Evolutionary conservation across 2,329 filamentous ascomycete species (phyloP).

Genomic region (Penicillium vulpinum): DNA sequence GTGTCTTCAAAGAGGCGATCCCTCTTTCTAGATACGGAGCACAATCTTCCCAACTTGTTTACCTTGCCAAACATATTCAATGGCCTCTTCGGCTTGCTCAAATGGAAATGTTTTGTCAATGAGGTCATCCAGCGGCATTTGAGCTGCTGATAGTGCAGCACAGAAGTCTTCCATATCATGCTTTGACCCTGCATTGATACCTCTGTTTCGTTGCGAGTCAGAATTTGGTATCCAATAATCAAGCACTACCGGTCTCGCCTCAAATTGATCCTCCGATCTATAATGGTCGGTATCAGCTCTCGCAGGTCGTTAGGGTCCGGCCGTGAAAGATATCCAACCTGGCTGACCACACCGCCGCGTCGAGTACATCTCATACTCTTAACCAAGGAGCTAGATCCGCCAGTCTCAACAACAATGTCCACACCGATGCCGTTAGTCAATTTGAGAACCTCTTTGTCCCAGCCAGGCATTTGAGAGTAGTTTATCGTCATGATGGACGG

Average conservation of each 20-base stretch:
- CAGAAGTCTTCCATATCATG: conserved; percentile 44
- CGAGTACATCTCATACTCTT: conserved; percentile 43
- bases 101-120: conserved; percentile 43
- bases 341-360: conserved; percentile 46
- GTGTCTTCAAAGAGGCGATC: neutral
- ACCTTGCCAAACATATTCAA: conserved; percentile 46
- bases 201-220: conserved; percentile 22
- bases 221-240: neutral
- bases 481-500: conserved; percentile 34
- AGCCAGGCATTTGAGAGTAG: conserved; percentile 30
- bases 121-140: conserved; percentile 35
- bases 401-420: conserved; percentile 43
- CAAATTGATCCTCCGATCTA: conserved; percentile 40
- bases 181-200: conserved; percentile 46
- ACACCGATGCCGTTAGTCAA: conserved; percentile 37
- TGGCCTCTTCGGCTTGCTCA: conserved; percentile 44
- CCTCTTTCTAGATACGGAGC: conserved; percentile 3
- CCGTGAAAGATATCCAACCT: conserved; percentile 46
- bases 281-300: conserved; percentile 40
- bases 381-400: conserved; percentile 41
- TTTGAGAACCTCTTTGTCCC: conserved; percentile 36
- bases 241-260: conserved; percentile 18
- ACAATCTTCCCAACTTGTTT: conserved; percentile 49
- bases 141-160: conserved; percentile 33
- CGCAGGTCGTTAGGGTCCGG: conserved; percentile 31